phyloP scores from a whole-genome alignment of 176 grass and related monocot genomes.

The Bromus sterilis region DNA sequence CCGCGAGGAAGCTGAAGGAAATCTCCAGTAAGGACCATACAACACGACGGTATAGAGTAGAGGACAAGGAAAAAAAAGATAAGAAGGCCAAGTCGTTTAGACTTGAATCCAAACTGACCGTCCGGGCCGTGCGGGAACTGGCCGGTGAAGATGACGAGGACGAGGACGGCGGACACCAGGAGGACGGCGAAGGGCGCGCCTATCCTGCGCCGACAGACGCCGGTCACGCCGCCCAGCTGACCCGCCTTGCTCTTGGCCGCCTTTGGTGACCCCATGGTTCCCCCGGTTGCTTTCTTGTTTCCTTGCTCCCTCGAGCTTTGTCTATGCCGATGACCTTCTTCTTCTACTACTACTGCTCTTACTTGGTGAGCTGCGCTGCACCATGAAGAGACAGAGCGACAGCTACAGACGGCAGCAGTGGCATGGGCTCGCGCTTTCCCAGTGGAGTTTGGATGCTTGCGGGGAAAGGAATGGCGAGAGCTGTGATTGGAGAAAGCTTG shows the following conservation, averaged over 20 bases:
- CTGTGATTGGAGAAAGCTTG: not conserved
- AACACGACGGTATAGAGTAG: not conserved
- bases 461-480: not conserved
- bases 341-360: not conserved
- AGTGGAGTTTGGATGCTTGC: not conserved
- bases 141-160: constrained; percentile 19
- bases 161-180: constrained; percentile 7
- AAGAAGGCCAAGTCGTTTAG: not conserved
- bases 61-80: not conserved
- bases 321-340: not conserved
- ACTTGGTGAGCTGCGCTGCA: not conserved
- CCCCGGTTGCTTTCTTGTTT: not conserved
- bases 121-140: constrained; percentile 12
- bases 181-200: constrained; percentile 13
- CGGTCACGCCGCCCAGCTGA: constrained; percentile 3
- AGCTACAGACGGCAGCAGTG: not conserved
- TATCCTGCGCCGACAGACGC: constrained; percentile 34
- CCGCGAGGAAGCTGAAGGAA: constrained; percentile 23
- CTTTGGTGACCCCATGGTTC: constrained; percentile 41
- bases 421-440: not conserved
- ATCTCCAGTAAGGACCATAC: constrained; percentile 15
- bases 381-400: not conserved
- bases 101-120: not conserved
- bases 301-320: not conserved
- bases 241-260: constrained; percentile 3